A percentile compares a stretch with the other conserved stretches of the same genome.
Conservation (phyloP, 495 filamentous ascomycete species). For the Penicillium tannophilum region DNA sequence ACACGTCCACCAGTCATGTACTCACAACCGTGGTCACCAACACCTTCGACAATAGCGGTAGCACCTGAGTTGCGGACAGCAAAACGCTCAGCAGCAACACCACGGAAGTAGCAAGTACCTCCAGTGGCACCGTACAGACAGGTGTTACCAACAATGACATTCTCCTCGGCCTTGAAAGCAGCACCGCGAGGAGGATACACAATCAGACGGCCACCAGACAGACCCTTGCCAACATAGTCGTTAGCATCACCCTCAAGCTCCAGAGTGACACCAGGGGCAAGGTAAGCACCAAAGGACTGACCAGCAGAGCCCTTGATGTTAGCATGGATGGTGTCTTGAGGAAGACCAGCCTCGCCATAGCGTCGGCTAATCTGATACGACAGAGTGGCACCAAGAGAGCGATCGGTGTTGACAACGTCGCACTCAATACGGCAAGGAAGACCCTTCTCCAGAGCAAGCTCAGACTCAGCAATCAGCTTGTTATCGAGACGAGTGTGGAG, state of each 20-base stretch:
- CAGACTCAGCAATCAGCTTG: slow-evolving; percentile 96
- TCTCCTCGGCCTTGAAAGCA: slow-evolving; percentile 97
- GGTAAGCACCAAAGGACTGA: slow-evolving; percentile 95
- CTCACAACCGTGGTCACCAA: slow-evolving; percentile 97
- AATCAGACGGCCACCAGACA: slow-evolving; percentile 94
- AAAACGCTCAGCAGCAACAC: slow-evolving; percentile 95
- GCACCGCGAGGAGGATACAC: slow-evolving; percentile 94
- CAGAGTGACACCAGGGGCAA: slow-evolving; percentile 92
- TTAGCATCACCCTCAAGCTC: slow-evolving; percentile 98
- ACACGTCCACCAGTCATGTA: slow-evolving; percentile 99
- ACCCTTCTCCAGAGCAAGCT: slow-evolving; percentile 95
- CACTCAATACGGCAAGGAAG: slow-evolving; percentile 94
- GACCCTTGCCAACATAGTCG: slow-evolving; percentile 97
- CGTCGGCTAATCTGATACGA: slow-evolving; percentile 96
- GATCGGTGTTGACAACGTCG: slow-evolving; percentile 98
- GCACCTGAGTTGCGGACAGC: slow-evolving; percentile 98
- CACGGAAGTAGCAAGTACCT: slow-evolving; percentile 96
- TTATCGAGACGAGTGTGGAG: slow-evolving; percentile 96
- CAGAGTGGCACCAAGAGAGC: slow-evolving; percentile 89
- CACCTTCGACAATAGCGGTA: slow-evolving; percentile 94
- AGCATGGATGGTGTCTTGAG: slow-evolving; percentile 93
- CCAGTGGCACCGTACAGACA: slow-evolving; percentile 96
- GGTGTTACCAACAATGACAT: slow-evolving; percentile 93
- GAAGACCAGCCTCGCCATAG: slow-evolving; percentile 88
- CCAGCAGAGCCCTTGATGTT: slow-evolving; percentile 99